These are phyloP conservation scores for Cryptosporidium ryanae DNA, from an alignment of 169 alveolate species.

Conservation along the genomic window DNA sequence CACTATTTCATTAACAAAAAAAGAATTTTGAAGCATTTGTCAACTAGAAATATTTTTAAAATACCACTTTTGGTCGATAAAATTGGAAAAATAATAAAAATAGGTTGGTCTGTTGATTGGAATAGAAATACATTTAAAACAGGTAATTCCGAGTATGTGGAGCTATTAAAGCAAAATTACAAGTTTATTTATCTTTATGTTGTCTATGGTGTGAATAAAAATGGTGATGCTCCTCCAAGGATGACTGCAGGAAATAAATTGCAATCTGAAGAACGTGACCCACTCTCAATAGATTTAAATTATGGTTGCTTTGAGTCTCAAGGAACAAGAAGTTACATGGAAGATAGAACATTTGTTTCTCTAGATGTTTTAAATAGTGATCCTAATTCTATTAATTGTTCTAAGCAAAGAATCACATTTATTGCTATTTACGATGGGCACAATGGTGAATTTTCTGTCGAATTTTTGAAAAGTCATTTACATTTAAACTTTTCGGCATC, in stretches of 20 bases:
- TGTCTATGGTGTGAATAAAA: neutral
- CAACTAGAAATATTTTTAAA: neutral
- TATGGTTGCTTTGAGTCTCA: slow-evolving; percentile 76
- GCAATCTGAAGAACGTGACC: slow-evolving; percentile 68
- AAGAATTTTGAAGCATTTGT: neutral
- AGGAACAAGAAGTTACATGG: slow-evolving; percentile 81
- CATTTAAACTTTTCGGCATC: slow-evolving; percentile 76
- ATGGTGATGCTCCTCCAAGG: slow-evolving; percentile 2
- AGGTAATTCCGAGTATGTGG: slow-evolving; percentile 14
- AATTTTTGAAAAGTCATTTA: slow-evolving; percentile 76
- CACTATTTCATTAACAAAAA: slow-evolving; percentile 53
- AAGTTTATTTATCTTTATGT: slow-evolving; percentile 33
- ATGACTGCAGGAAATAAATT: slow-evolving; percentile 62
- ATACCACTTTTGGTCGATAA: slow-evolving; percentile 38
- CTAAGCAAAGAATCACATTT: slow-evolving; percentile 42
- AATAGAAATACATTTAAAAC: neutral
- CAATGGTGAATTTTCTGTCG: slow-evolving; percentile 83
- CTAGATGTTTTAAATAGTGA: slow-evolving; percentile 72
- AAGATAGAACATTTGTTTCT: slow-evolving; percentile 78
- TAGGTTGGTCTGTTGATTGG: slow-evolving; percentile 73
- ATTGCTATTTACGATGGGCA: slow-evolving; percentile 84
- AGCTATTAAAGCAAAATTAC: neutral
- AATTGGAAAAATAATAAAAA: slow-evolving; percentile 19
- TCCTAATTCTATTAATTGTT: slow-evolving; percentile 2
- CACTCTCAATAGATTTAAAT: slow-evolving; percentile 64